phyloP scores from a whole-genome alignment of 2,329 filamentous ascomycete genomes.

The Fusarium verticillioides region DNA sequence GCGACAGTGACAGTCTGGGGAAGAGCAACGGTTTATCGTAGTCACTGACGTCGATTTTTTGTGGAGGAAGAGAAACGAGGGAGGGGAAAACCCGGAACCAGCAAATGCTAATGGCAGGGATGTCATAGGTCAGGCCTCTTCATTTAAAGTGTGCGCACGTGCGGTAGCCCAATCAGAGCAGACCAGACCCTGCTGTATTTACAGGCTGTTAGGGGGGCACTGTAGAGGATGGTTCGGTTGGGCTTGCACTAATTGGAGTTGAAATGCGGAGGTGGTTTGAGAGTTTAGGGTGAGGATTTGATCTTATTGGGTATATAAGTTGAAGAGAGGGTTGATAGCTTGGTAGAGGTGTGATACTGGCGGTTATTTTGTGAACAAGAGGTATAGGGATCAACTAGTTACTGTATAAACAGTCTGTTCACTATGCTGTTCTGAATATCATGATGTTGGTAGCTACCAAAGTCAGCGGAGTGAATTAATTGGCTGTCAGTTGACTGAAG shows the following conservation, averaged over 20 bases:
- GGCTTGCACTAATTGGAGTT: slow-evolving; percentile 22
- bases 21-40: neutral
- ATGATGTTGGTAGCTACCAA: neutral
- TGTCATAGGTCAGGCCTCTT: slow-evolving; percentile 45
- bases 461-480: neutral
- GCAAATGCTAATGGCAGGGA: slow-evolving; percentile 50
- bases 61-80: slow-evolving; percentile 9
- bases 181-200: neutral
- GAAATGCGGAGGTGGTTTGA: slow-evolving; percentile 16
- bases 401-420: neutral
- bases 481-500: neutral
- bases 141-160: slow-evolving; percentile 34
- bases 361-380: slow-evolving; percentile 9
- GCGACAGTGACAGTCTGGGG: slow-evolving; percentile 20
- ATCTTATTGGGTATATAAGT: slow-evolving; percentile 18
- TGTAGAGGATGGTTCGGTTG: slow-evolving; percentile 13
- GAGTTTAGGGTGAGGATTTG: slow-evolving; percentile 8
- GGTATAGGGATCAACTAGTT: neutral
- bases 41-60: slow-evolving; percentile 41
- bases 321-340: slow-evolving; percentile 17
- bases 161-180: neutral
- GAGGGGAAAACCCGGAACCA: slow-evolving; percentile 1
- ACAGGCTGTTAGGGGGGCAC: neutral
- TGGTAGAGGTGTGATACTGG: slow-evolving; percentile 9
- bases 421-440: neutral